phyloP scores from a whole-genome alignment of 495 filamentous ascomycete species.

The Lepidopterella palustris region DNA sequence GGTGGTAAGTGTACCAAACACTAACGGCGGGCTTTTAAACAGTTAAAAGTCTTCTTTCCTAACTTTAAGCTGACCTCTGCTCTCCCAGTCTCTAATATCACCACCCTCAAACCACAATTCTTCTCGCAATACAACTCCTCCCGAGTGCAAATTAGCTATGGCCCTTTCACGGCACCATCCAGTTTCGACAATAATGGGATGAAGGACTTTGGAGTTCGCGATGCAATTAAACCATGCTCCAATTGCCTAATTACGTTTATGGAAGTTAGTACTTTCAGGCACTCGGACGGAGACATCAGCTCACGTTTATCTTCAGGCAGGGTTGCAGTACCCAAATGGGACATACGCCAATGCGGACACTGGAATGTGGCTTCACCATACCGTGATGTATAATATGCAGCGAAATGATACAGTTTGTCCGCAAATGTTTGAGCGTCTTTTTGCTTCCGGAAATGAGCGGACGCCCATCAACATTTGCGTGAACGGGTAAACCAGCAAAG shows the following conservation, averaged over 20 bases:
- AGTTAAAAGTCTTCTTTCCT: background rate
- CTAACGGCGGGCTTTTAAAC: background rate
- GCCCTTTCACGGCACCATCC: background rate
- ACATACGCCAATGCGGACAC: slow-evolving; percentile 14
- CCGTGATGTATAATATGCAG: slow-evolving; percentile 8
- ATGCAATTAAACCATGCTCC: background rate
- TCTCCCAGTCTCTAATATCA: background rate
- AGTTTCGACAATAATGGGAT: background rate
- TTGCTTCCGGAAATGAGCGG: slow-evolving; percentile 22
- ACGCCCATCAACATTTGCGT: slow-evolving; percentile 12
- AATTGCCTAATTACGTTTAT: background rate
- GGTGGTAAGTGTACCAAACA: background rate
- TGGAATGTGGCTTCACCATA: slow-evolving; percentile 24
- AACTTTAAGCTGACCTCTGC: background rate
- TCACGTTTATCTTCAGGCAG: slow-evolving; percentile 2
- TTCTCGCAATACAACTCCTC: background rate
- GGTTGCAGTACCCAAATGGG: slow-evolving; percentile 17
- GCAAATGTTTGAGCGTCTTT: slow-evolving; percentile 6
- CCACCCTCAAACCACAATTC: background rate
- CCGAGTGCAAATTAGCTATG: background rate
- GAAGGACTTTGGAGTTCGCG: background rate
- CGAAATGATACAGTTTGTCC: background rate
- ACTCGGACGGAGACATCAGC: background rate
- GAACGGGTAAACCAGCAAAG: background rate
- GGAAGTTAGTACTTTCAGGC: background rate